Base-by-base conservation (phyloP, 441 rosid genomes). In the Pelargonium myrrhifolium region DNA sequence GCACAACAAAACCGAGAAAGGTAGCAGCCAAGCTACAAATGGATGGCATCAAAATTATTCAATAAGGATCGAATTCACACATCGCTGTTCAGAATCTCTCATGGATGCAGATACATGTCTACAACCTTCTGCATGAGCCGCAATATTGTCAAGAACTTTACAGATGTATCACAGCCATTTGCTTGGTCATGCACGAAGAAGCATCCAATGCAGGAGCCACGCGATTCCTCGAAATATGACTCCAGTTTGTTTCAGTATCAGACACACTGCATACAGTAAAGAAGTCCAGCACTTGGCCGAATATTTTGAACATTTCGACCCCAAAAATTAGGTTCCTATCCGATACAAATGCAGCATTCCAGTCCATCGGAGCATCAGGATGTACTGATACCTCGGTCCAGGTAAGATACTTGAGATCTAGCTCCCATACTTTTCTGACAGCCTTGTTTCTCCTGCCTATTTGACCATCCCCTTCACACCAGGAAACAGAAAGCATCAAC, bases 351-450 rank as follows among this genome's bases (percentile, higher is more conserved):
- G 85, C 79, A 14, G 96, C 96, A 66, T 85, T 89, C 97, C 96
- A 94, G 78, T 94, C 99, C 96, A 94, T 91, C 14, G 99, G 99
- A 24, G 99, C 99, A 65, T 91, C 99, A 0, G 96, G 99, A 71
- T 94, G 97, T 20, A 86, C 86, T 0, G 93, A 88, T 69, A 84
- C 96, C 77, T 88, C 90, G 0, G 80, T 72, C 97, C 99, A 94
- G 37, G 81, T 81, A 39, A 91, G 92, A 83, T 82, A 84, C 77
- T 83, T 77, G 72, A 91, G 92, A 80, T 94, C 97, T 56, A 94
- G 83, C 81, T 94, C 96, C 99, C 97, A 94, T 62, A 94, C 76
- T 79, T 94, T 94, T 66, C 97, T 82, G 64, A 91, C 96, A 1
- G 96, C 99, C 84, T 94, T 94, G 91, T 94, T 94, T 77, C 99